Evolutionary conservation across 163 green algal genomes (phyloP).

Genomic region (Scenedesmus sp.): DNA sequence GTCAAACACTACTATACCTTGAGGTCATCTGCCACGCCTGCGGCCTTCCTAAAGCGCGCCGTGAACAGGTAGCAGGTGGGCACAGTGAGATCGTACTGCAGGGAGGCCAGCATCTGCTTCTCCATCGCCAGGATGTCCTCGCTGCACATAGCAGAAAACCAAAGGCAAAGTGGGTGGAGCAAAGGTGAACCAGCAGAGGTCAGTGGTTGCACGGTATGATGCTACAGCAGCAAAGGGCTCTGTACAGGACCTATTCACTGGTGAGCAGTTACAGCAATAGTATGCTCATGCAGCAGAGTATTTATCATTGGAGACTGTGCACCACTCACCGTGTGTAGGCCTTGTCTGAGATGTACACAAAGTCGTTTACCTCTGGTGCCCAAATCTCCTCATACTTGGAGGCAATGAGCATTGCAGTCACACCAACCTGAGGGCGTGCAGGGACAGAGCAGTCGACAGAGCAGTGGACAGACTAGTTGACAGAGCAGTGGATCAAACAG

Average conservation of each 20-base stretch:
- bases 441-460: background rate
- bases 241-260: background rate
- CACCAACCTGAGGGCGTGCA: slow-evolving; percentile 80
- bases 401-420: slow-evolving; percentile 98
- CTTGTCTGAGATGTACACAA: slow-evolving; percentile 99
- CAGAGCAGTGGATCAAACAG: no score
- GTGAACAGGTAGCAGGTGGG: slow-evolving; percentile 95
- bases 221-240: background rate
- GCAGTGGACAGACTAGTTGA: no score
- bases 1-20: slow-evolving; percentile 6
- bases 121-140: slow-evolving; percentile 90
- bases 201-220: background rate
- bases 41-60: slow-evolving; percentile 92
- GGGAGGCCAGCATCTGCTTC: slow-evolving; percentile 98
- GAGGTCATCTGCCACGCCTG: slow-evolving; percentile 53
- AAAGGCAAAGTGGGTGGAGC: background rate
- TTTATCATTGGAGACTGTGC: no score
- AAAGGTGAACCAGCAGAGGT: background rate
- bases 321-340: slow-evolving; percentile 89
- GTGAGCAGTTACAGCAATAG: background rate
- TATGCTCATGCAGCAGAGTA: no score
- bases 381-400: slow-evolving; percentile 99
- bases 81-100: slow-evolving; percentile 97
- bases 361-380: slow-evolving; percentile 96
- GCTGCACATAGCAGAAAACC: slow-evolving; percentile 81